Evolutionary conservation across 768 basidiomycete species (phyloP), one percentile per base, ranked within the genome.

Genomic region (Butyriboletus loyo): DNA sequence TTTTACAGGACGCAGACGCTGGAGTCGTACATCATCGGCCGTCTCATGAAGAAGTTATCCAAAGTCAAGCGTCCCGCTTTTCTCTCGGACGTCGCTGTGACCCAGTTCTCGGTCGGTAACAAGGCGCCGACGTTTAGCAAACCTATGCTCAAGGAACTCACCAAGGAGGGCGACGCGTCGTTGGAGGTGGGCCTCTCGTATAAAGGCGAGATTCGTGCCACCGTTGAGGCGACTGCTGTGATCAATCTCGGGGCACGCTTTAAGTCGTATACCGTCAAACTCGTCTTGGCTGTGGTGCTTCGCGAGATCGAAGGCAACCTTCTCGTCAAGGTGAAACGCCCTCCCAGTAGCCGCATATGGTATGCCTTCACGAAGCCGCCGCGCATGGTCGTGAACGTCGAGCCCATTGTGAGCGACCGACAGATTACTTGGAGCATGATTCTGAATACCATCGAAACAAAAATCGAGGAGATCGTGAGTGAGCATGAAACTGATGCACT

Each of bases 71-170:
- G 86, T 5, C 96, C 96, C 1, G 72, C 79, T 4, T 93, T 95
- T 68, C 81, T 98, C 36, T 81, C 85, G 4, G 90, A 95, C 55
- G 78, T 98, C 49, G 78, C 84, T 34, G 89, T 98, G 38, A 86
- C 86, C 32, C 90, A 96, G 56, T 94, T 96, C 44, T 87, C 89
- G 36, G 86, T 97, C 44, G 96, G 96, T 10, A 83, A 84, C 60
- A 84, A 76, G 48, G 79, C 90, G 0, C 92, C 95, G 3, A 88
- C 88, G 57, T 79, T 98, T 56, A 92, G 88, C 77, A 96, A 95
- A 58, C 97, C 97, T 4, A 98, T 98, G 96, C 77, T 99, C 50
- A 98, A 98, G 73, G 93, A 98, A 62, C 83, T 98, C 49, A 96
- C 93, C 1, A 85, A 87, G 59, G 93, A 97, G 51, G 97, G 97